These are phyloP conservation scores for Hypoxylon crocopeplum DNA, from an alignment of 495 filamentous ascomycete species.

Conservation along the genomic window DNA sequence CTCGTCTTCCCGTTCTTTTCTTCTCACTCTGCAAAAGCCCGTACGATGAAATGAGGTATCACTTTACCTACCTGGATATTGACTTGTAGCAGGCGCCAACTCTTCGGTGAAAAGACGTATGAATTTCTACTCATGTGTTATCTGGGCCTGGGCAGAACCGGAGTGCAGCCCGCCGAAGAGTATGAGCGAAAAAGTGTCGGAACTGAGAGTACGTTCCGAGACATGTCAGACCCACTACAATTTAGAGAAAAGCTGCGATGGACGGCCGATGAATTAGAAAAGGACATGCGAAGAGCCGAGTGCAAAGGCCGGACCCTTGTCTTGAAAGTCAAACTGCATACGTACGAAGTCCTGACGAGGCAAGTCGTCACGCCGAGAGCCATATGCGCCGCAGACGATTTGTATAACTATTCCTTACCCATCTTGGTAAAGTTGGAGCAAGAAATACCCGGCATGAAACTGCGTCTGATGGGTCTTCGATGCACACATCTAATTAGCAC, in stretches of 20 bases:
- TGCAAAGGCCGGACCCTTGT: conserved; percentile 90
- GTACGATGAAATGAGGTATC: background rate
- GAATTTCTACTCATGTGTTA: conserved; percentile 85
- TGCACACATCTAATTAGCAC: conserved; percentile 87
- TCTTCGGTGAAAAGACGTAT: conserved; percentile 92
- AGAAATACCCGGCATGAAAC: conserved; percentile 79
- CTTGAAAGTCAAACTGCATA: conserved; percentile 93
- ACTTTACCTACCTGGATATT: background rate
- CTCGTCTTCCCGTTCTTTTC: background rate
- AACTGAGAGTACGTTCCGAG: conserved; percentile 90
- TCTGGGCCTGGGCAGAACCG: conserved; percentile 88
- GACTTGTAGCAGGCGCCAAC: conserved; percentile 45
- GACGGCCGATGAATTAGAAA: conserved; percentile 86
- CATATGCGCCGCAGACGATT: conserved; percentile 74
- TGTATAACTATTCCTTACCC: conserved; percentile 81
- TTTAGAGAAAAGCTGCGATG: conserved; percentile 78
- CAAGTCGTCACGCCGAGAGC: conserved; percentile 78
- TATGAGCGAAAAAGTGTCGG: conserved; percentile 94
- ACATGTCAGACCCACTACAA: conserved; percentile 71
- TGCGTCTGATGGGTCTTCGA: conserved; percentile 87
- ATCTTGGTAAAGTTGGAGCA: conserved; percentile 87
- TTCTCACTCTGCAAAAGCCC: background rate
- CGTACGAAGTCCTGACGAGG: conserved; percentile 87
- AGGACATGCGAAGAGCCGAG: conserved; percentile 78
- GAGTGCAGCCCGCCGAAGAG: conserved; percentile 83